phyloP scores from a whole-genome alignment of 2,329 filamentous ascomycete species.

The Cytospora piceicola region DNA sequence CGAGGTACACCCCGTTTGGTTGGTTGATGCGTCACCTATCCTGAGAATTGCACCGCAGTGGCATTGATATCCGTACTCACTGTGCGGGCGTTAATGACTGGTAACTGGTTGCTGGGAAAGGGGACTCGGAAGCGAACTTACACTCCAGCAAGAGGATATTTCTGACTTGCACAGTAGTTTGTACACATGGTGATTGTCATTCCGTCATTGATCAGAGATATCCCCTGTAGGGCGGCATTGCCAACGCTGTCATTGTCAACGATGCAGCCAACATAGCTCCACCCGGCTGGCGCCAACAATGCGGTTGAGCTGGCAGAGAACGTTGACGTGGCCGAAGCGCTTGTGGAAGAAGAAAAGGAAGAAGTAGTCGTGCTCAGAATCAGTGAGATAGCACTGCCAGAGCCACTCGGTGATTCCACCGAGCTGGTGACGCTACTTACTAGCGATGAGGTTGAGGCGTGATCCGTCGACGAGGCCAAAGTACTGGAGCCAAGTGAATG shows the following conservation, averaged over 20 bases:
- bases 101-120: no score
- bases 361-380: not conserved
- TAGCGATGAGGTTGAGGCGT: not conserved
- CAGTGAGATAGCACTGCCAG: not conserved
- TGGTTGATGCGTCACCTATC: constrained; percentile 32
- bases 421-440: not conserved
- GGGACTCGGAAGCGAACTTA: not conserved
- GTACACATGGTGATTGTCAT: constrained; percentile 31
- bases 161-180: constrained; percentile 22
- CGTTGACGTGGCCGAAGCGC: not conserved
- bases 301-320: not conserved
- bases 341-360: not conserved
- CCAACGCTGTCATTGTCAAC: constrained; percentile 28
- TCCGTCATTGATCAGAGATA: constrained; percentile 16
- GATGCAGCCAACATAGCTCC: constrained; percentile 24
- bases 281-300: constrained; percentile 3
- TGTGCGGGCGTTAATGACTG: not conserved
- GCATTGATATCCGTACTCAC: constrained; percentile 32
- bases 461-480: not conserved
- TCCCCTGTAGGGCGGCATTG: constrained; percentile 33
- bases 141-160: constrained; percentile 31
- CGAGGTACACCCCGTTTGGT: constrained; percentile 45
- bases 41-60: constrained; percentile 34
- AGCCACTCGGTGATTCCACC: no score
- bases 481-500: not conserved